These are phyloP conservation scores for Elaeagnus macrophylla DNA, from an alignment of 306 rosid species.

Conservation along the genomic window DNA sequence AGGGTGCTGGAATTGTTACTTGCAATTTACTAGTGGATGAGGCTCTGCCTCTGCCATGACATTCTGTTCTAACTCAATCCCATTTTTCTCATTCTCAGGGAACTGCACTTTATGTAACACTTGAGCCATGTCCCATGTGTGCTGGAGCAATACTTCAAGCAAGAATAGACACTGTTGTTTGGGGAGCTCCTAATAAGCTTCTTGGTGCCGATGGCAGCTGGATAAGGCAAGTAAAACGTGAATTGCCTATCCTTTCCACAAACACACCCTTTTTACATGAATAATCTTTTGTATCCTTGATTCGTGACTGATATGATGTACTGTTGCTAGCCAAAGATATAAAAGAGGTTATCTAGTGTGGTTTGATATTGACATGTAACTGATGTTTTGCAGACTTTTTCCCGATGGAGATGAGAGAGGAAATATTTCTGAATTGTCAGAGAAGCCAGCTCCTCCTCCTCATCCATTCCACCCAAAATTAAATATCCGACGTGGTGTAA, in stretches of 20 bases:
- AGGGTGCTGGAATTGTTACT: background rate
- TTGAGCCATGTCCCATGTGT: conserved; percentile 99
- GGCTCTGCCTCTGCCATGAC: conserved; percentile 1
- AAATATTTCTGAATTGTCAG: conserved; percentile 34
- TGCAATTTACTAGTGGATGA: background rate
- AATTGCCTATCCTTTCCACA: background rate
- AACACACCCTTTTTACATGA: background rate
- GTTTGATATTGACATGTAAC: background rate
- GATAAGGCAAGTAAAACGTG: conserved; percentile 54
- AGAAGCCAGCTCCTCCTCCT: conserved; percentile 59
- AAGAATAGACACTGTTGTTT: conserved; percentile 65
- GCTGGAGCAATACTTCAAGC: conserved; percentile 98
- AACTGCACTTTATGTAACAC: conserved; percentile 76
- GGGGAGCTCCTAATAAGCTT: conserved; percentile 99
- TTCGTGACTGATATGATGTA: background rate
- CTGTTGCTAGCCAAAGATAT: background rate
- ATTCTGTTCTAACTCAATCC: conserved; percentile 21
- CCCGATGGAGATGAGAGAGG: conserved; percentile 47
- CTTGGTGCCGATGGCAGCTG: conserved; percentile 99
- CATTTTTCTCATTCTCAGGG: conserved; percentile 35
- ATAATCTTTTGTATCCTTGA: background rate
- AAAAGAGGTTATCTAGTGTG: background rate
- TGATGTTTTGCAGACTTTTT: conserved; percentile 47
- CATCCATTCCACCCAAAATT: conserved; percentile 96
- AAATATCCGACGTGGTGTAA: conserved; percentile 57